phyloP scores from a whole-genome alignment of 1,284 basidiomycete genomes.

The Rhodotorula sp. region DNA sequence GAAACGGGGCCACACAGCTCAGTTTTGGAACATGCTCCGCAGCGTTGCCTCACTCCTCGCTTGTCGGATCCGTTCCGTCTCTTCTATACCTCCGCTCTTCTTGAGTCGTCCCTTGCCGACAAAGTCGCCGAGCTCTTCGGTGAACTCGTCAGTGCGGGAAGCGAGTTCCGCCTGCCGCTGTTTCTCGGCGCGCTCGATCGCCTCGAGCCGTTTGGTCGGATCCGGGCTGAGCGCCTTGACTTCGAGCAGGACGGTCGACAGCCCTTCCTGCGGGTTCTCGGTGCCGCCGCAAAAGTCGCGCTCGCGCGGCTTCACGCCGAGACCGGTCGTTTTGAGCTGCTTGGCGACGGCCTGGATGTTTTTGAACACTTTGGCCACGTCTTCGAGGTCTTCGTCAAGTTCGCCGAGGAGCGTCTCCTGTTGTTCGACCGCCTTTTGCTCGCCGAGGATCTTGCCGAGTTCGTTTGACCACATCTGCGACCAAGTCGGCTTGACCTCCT shows the following conservation, averaged over 20 bases:
- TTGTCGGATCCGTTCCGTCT: conserved; percentile 79
- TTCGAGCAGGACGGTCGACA: conserved; percentile 78
- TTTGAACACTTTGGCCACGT: conserved; percentile 75
- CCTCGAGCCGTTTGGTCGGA: conserved; percentile 70
- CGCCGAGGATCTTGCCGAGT: conserved; percentile 92
- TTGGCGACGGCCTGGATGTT: conserved; percentile 82
- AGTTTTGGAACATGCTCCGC: conserved; percentile 70
- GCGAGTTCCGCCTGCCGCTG: conserved; percentile 71
- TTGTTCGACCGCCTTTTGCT: conserved; percentile 89
- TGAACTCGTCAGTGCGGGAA: conserved; percentile 69
- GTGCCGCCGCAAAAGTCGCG: conserved; percentile 28
- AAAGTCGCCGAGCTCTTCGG: conserved; percentile 75
- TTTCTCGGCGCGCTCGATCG: conserved; percentile 81
- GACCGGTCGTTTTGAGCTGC: conserved; percentile 14
- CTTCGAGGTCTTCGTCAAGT: conserved; percentile 85
- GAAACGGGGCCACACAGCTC: not conserved
- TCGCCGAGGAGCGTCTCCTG: conserved; percentile 88
- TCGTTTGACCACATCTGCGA: conserved; percentile 98
- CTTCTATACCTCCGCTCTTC: conserved; percentile 92
- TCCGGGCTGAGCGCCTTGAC: conserved; percentile 79
- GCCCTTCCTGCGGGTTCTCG: conserved; percentile 18
- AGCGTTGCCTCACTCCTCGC: conserved; percentile 76
- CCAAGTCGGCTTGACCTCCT: conserved; percentile 92
- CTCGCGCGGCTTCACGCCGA: not conserved
- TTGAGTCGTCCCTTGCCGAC: conserved; percentile 78